Evolutionary conservation across 768 basidiomycete species (phyloP).

Genomic region (Lactarius vividus): DNA sequence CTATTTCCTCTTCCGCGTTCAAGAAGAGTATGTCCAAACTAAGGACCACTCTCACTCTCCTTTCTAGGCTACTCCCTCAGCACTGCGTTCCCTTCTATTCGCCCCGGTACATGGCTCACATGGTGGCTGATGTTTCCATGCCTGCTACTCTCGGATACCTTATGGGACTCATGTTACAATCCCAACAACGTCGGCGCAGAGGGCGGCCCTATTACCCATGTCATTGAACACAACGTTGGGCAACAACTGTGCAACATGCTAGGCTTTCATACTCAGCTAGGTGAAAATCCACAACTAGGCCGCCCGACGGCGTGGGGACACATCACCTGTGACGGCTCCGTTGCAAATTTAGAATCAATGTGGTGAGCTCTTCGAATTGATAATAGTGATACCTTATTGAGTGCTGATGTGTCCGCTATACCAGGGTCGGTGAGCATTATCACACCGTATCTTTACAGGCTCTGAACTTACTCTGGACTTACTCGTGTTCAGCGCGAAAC

Average conservation of each 20-base stretch:
- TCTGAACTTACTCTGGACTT: conserved; percentile 5
- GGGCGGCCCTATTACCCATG: conserved; percentile 40
- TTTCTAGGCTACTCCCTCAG: conserved; percentile 31
- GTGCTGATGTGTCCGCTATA: neutral
- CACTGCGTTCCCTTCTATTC: conserved; percentile 41
- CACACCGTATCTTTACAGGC: neutral
- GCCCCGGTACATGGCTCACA: conserved; percentile 42
- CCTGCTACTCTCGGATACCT: conserved; percentile 32
- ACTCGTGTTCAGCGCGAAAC: conserved; percentile 39
- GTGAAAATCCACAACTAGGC: neutral
- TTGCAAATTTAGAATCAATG: conserved; percentile 49
- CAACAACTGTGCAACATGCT: conserved; percentile 42
- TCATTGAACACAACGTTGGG: conserved; percentile 41
- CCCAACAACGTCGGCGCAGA: conserved; percentile 47
- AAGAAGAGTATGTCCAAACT: conserved; percentile 30
- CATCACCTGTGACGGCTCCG: conserved; percentile 42
- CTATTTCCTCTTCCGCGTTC: conserved; percentile 28
- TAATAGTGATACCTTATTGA: neutral
- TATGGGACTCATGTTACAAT: conserved; percentile 36
- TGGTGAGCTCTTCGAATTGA: conserved; percentile 34
- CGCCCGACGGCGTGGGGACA: conserved; percentile 40
- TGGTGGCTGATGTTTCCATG: conserved; percentile 38
- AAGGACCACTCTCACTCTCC: conserved; percentile 22
- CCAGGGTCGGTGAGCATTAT: conserved; percentile 21
- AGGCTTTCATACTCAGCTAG: conserved; percentile 33